Evolutionary conservation across 1,139 yeast genomes (phyloP).

Genomic region (Nakaseomyces nivariensis): DNA sequence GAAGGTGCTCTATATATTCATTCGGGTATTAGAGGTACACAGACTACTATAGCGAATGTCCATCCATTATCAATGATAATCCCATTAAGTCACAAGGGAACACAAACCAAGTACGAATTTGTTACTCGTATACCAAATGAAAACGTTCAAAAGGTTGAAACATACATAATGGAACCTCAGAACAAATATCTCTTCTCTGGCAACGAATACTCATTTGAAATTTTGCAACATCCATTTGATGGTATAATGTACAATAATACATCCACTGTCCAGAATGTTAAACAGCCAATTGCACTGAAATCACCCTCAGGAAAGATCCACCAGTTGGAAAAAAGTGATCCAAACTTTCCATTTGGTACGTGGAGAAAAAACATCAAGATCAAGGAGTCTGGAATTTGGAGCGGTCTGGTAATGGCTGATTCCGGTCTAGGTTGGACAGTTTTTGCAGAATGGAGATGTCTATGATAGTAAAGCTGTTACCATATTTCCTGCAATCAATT

Average conservation of each 20-base stretch:
- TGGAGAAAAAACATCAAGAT: slow-evolving; percentile 53
- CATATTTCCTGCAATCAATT: no score
- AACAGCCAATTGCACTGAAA: slow-evolving; percentile 53
- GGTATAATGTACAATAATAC: slow-evolving; percentile 39
- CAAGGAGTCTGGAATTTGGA: slow-evolving; percentile 69
- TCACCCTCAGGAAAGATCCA: slow-evolving; percentile 76
- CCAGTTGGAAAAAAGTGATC: slow-evolving; percentile 45
- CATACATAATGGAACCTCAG: slow-evolving; percentile 81
- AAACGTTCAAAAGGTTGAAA: slow-evolving; percentile 58
- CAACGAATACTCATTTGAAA: slow-evolving; percentile 53
- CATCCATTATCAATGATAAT: slow-evolving; percentile 69
- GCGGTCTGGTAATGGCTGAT: slow-evolving; percentile 74
- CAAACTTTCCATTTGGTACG: slow-evolving; percentile 38
- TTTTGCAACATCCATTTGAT: slow-evolving; percentile 54
- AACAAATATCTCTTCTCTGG: slow-evolving; percentile 48
- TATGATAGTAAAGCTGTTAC: slow-evolving; percentile 8
- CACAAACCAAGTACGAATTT: slow-evolving; percentile 49
- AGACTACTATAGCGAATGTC: slow-evolving; percentile 47
- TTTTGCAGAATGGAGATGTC: slow-evolving; percentile 84
- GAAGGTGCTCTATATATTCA: slow-evolving; percentile 71
- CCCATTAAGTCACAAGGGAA: slow-evolving; percentile 70
- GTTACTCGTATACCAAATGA: slow-evolving; percentile 67
- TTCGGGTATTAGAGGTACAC: slow-evolving; percentile 59
- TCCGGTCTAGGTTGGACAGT: slow-evolving; percentile 80
- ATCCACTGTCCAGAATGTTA: slow-evolving; percentile 32